A percentile compares a stretch with the other conserved stretches of the same genome.
Conservation (phyloP, 257 asterid genomes). For the Solanum corneliomulleri region DNA sequence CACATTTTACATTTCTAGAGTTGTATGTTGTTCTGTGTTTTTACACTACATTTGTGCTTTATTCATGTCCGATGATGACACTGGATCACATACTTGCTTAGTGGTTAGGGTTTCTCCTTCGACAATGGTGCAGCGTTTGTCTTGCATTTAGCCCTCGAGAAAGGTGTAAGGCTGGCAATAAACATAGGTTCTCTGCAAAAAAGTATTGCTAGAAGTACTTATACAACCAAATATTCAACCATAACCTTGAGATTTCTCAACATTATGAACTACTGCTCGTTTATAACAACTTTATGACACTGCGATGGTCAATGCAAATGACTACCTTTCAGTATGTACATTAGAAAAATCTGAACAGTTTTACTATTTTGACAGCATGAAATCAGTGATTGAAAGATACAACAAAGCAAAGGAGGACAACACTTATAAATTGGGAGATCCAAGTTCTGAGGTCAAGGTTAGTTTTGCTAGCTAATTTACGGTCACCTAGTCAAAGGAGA, state of each 20-base stretch:
- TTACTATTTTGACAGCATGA: conserved; percentile 33
- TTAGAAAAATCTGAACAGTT: neutral
- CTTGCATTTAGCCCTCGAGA: neutral
- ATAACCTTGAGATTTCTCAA: neutral
- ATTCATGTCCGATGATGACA: neutral
- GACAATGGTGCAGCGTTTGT: neutral
- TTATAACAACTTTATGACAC: neutral
- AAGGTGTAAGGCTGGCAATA: neutral
- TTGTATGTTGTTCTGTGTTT: neutral
- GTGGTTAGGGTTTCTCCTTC: neutral
- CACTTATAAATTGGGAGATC: conserved; percentile 41
- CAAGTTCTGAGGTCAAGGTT: conserved; percentile 60
- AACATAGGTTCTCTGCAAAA: neutral
- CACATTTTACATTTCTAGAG: neutral
- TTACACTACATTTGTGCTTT: neutral
- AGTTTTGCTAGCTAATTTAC: neutral
- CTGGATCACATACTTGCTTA: neutral
- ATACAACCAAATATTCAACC: neutral
- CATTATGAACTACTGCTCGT: neutral
- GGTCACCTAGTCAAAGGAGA: neutral
- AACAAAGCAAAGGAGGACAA: conserved; percentile 37
- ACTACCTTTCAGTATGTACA: neutral
- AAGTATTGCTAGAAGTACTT: neutral
- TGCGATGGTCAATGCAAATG: neutral
- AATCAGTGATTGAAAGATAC: conserved; percentile 55